Conservation (phyloP, 108 stramenopile species). For the Cyclotella kingstonii region DNA sequence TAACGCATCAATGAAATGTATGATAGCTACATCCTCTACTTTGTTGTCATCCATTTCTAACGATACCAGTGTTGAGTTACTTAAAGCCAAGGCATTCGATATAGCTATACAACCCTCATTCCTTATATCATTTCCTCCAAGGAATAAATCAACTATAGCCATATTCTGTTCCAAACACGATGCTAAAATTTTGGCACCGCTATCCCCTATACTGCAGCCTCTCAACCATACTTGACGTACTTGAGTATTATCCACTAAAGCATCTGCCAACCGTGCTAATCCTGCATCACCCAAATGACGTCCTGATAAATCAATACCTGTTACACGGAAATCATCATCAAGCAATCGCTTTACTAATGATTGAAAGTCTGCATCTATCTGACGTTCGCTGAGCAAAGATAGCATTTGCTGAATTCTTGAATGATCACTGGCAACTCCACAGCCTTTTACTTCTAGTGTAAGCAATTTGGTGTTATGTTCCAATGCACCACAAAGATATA, state of each 20-base stretch:
- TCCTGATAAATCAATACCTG: constrained; percentile 32
- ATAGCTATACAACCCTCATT: constrained; percentile 26
- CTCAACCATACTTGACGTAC: constrained; percentile 40
- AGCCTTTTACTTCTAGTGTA: constrained; percentile 17
- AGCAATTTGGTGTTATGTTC: constrained; percentile 20
- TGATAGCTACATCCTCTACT: constrained; percentile 46
- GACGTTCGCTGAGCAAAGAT: constrained; percentile 17
- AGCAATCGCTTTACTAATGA: constrained; percentile 24
- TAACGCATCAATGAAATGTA: constrained; percentile 42
- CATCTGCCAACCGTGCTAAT: constrained; percentile 14
- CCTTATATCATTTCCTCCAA: constrained; percentile 30
- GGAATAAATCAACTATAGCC: constrained; percentile 40
- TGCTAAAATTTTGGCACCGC: constrained; percentile 27
- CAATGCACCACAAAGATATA: constrained; percentile 16
- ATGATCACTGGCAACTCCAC: constrained; percentile 10
- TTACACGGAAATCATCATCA: constrained; percentile 39
- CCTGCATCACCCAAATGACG: constrained; percentile 26
- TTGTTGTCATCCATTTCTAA: constrained; percentile 40
- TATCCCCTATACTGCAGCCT: constrained; percentile 20
- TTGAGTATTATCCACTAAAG: constrained; percentile 35
- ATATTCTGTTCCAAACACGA: constrained; percentile 48
- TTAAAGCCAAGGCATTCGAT: constrained; percentile 29
- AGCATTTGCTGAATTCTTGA: constrained; percentile 17
- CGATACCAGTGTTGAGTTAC: constrained; percentile 34
- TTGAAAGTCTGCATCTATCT: constrained; percentile 33